Percentiles rank a stretch among this genome's conserved stretches.
Conservation (phyloP, 176 grass and related monocot species). For the Aegilops tauschii region DNA sequence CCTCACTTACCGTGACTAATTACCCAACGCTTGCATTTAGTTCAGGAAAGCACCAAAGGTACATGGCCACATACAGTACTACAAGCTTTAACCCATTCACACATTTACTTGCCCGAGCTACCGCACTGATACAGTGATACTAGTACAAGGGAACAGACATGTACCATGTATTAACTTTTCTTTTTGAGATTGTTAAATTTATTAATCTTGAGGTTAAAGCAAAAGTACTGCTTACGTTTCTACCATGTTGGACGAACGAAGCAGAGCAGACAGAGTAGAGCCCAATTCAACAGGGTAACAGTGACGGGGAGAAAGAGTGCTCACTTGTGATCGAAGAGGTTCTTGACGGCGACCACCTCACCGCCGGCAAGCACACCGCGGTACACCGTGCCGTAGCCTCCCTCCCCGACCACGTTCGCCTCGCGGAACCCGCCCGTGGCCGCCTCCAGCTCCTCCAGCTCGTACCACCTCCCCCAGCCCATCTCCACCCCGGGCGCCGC, state of each 20-base stretch:
- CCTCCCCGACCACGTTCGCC: conserved; percentile 73
- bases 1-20: conserved; percentile 26
- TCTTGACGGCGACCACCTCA: conserved; percentile 82
- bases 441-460: conserved; percentile 74
- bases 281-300: background rate
- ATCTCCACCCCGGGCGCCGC: conserved; percentile 42
- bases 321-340: conserved; percentile 96
- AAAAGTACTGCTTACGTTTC: background rate
- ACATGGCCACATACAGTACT: background rate
- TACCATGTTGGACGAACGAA: background rate
- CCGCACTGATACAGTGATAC: too few relatives aligned
- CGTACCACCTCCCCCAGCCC: conserved; percentile 95
- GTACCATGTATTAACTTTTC: background rate
- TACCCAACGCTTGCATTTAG: conserved; percentile 35
- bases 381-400: conserved; percentile 91
- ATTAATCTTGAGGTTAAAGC: background rate
- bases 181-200: background rate
- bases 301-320: background rate
- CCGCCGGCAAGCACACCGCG: conserved; percentile 72
- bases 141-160: background rate
- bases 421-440: conserved; percentile 58
- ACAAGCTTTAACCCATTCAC: background rate
- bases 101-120: conserved; percentile 21
- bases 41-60: background rate
- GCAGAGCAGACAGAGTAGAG: background rate